These are phyloP conservation scores for Hypoxylon lienhwacheense DNA, from an alignment of 495 filamentous ascomycete species.

Conservation along the genomic window DNA sequence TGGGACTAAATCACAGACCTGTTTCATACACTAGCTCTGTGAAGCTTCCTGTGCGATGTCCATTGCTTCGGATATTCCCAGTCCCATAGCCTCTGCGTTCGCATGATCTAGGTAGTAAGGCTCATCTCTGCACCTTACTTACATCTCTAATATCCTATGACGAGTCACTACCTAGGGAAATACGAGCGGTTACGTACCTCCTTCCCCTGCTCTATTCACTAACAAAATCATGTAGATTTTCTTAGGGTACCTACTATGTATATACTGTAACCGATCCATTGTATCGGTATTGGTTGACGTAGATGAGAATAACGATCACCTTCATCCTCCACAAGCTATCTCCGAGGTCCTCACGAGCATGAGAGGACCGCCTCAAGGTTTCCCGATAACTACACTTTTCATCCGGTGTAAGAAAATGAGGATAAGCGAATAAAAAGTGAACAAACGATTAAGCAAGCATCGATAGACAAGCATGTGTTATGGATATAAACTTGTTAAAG, in stretches of 20 bases:
- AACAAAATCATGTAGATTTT: too few species aligned
- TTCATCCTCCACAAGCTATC: conserved; percentile 6
- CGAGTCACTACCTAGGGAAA: conserved; percentile 7
- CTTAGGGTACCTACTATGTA: too few species aligned
- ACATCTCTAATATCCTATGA: conserved; percentile 16
- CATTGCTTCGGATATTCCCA: conserved; percentile 30
- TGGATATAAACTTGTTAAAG: conserved; percentile 7
- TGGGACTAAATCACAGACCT: conserved; percentile 24
- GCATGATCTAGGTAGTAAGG: conserved; percentile 32
- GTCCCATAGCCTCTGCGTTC: conserved; percentile 24
- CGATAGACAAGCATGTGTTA: conserved; percentile 19
- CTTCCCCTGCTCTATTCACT: background rate
- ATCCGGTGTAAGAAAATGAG: background rate
- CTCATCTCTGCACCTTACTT: conserved; percentile 26
- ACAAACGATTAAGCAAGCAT: conserved; percentile 21
- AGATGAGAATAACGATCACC: conserved; percentile 4
- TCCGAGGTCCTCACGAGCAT: background rate
- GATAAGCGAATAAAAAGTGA: conserved; percentile 6
- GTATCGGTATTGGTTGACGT: conserved; percentile 11
- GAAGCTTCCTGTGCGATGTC: conserved; percentile 28
- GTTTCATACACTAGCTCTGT: conserved; percentile 11
- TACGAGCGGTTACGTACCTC: conserved; percentile 12
- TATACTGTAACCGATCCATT: conserved; percentile 2
- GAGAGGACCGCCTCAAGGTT: background rate
- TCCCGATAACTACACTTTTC: background rate